Evolutionary conservation across 805 yeast species (phyloP).

Genomic region (Candida awuae): DNA sequence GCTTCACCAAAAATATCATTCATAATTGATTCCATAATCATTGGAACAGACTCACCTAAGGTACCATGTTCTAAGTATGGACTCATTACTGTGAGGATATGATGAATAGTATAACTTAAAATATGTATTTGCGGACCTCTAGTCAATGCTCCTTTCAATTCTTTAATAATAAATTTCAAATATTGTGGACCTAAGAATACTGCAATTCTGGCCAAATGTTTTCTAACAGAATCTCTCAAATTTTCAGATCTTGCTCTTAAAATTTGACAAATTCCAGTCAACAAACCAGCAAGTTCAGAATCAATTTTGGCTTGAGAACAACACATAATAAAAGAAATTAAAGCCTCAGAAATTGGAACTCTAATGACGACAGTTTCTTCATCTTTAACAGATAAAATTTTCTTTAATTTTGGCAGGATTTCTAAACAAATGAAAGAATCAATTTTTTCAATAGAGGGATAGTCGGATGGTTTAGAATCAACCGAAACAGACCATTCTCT

Average conservation of each 20-base stretch:
- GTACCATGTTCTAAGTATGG: slow-evolving; percentile 53
- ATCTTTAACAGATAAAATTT: slow-evolving; percentile 53
- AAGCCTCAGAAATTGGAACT: slow-evolving; percentile 74
- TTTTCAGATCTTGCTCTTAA: slow-evolving; percentile 80
- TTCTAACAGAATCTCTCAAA: slow-evolving; percentile 78
- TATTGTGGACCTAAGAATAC: slow-evolving; percentile 63
- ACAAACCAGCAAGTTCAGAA: slow-evolving; percentile 65
- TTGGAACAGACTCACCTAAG: slow-evolving; percentile 52
- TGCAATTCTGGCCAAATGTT: slow-evolving; percentile 59
- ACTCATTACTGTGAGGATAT: slow-evolving; percentile 48
- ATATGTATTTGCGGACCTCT: slow-evolving; percentile 94
- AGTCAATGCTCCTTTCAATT: slow-evolving; percentile 67
- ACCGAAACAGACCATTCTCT: slow-evolving; percentile 12
- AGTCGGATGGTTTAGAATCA: slow-evolving; percentile 24
- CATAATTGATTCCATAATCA: slow-evolving; percentile 70
- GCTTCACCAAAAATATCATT: slow-evolving; percentile 89
- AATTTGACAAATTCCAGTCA: slow-evolving; percentile 84
- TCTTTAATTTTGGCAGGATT: slow-evolving; percentile 53
- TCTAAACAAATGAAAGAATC: slow-evolving; percentile 46
- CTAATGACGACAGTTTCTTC: slow-evolving; percentile 73
- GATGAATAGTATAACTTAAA: slow-evolving; percentile 79
- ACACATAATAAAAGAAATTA: slow-evolving; percentile 58
- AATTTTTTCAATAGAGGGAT: slow-evolving; percentile 31
- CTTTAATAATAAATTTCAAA: slow-evolving; percentile 66
- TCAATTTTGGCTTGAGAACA: slow-evolving; percentile 49